Evolutionary conservation across 148 eudicot species (phyloP).

Genomic region (Fagopyrum homotropicum): DNA sequence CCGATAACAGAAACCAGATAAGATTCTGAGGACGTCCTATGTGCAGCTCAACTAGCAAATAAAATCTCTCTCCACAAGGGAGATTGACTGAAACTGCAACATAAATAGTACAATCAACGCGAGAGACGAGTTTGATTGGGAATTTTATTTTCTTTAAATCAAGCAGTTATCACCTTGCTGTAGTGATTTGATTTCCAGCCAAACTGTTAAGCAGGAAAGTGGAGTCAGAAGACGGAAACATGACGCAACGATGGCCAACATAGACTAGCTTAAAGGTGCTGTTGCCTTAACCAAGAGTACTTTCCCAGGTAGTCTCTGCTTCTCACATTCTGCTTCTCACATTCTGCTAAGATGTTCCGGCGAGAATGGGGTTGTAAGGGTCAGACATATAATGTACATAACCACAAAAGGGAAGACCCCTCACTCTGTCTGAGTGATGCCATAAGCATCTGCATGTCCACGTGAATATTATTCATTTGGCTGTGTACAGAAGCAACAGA

Average conservation of each 20-base stretch:
- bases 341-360: constrained; percentile 42
- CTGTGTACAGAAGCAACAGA: constrained; percentile 45
- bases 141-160: background rate
- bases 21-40: background rate
- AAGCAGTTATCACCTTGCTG: constrained; percentile 54
- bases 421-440: constrained; percentile 65
- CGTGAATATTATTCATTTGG: constrained; percentile 55
- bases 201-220: constrained; percentile 71
- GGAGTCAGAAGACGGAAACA: constrained; percentile 91
- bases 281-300: constrained; percentile 80
- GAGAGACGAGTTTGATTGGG: background rate
- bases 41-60: background rate
- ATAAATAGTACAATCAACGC: background rate
- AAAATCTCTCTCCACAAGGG: background rate
- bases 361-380: background rate
- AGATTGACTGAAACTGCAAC: background rate
- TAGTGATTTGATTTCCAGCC: constrained; percentile 80
- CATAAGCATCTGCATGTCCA: constrained; percentile 72
- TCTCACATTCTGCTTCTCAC: too few species aligned
- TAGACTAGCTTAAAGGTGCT: constrained; percentile 76
- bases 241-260: constrained; percentile 85
- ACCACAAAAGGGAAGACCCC: constrained; percentile 30
- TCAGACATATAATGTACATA: background rate
- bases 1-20: background rate
- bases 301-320: constrained; percentile 68